Evolutionary conservation across 495 filamentous ascomycete genomes (phyloP), one percentile per base, ranked within the genome.

Genomic region (Ramalina intermedia): DNA sequence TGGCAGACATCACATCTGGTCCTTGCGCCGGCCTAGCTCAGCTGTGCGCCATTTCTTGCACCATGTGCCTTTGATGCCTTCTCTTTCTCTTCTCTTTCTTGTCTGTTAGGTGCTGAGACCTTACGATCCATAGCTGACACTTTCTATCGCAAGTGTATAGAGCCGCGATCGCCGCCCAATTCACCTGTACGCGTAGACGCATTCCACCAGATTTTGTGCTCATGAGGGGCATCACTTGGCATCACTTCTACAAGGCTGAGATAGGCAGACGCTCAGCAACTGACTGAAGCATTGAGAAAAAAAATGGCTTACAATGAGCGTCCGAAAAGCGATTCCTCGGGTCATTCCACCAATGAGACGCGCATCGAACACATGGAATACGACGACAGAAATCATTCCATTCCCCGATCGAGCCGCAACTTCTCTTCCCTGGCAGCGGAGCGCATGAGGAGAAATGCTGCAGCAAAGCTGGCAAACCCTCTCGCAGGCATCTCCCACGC

Each of bases 391-490:
- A 55, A 55, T 29, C 49, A 55, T 27, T 48, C 43, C 24, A 26
- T 51, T 37, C 14, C 44, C 21, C 48, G 43, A 5, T 18, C 46
- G 33, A 29, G 21, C 20, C 49, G 53, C n/a, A 38, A 47, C 3
- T 33, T 39, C 18, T 50, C 46, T 36, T 16, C 21, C 24, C 41
- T 61, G 4, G 68, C 70, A 6, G 72, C 73, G 16, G 73, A 77
- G 53, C 70, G 64, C 13, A 69, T 67, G 11, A 61, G 74, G 3
- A 67, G 72, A 43, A 74, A 74, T 50, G 43, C 74, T 35, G 75
- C 76, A 41, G 75, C 75, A 13, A 78, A 74, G 59, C 64, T 89
- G 42, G 82, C 77, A 18, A 84, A 89, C 46, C 85, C 85, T 26
- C 69, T 91, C 12, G 73, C 74, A 7, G 81, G 81, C 16, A 72